Evolutionary conservation across 1,139 yeast genomes (phyloP), one percentile per base, ranked within the genome.

Genomic region (Hansenula sp.): DNA sequence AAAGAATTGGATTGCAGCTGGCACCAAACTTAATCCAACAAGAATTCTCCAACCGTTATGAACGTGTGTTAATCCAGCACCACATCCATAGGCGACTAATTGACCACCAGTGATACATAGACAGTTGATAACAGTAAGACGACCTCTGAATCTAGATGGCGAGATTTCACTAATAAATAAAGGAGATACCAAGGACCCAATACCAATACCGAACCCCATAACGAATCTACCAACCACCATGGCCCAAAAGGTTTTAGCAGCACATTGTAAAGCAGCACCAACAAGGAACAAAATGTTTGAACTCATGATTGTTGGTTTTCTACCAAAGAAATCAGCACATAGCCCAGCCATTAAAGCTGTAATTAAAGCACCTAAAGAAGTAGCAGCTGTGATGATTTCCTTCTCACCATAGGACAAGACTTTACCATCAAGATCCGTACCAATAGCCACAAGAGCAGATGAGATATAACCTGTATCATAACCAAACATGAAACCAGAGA

Each of bases 381-480:
- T 90, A 10, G 97, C 96, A n/a, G 96, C 84, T 0, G 98, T 91
- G 57, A 91, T 88, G 52, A 87, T 71, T 65, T 91, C 96, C 65
- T 87, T 86, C 53, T 90, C 83, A 41, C 95, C 93, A 45, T 78
- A 76, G 0, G 91, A 72, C 42, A 88, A 66, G 7, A 68, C 55
- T 41, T 69, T 67, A 29, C 71, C 70, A 53, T 74, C 78, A 40
- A 91, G 75, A 59, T 87, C 96, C 7, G 81, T 77, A 7, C 93
- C 90, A 40, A 91, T 79, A 36, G 89, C 81, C 16, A 90, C 96
- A 58, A 91, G 72, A 0, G 97, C 97, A 15, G 95, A 83, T 1
- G 97, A 90, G 38, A 91, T 89, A 65, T 91, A 91, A 49, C 97
- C 98, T 0, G 98, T 91, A 63, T 91, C 98, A 61, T 91, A 91